A percentile compares a stretch with the other conserved stretches of the same genome.
Conservation (phyloP, 2,329 filamentous ascomycete species). For the Clarireedia hainanense region DNA sequence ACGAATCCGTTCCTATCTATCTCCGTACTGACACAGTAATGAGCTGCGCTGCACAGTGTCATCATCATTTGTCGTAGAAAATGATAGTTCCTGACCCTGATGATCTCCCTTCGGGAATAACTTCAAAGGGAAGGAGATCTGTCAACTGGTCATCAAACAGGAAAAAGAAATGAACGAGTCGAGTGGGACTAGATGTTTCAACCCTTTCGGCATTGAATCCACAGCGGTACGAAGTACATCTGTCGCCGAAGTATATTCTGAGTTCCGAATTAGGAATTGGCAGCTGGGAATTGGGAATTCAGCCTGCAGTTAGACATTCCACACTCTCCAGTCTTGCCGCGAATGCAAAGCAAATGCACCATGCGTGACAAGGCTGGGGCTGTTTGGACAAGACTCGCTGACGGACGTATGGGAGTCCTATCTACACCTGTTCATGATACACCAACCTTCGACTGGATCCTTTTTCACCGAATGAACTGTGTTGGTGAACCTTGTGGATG, state of each 20-base stretch:
- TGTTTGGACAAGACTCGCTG: not conserved
- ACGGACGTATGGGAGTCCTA: not conserved
- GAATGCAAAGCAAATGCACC: too few relatives aligned
- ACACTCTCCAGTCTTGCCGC: too few relatives aligned
- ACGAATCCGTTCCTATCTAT: too few relatives aligned
- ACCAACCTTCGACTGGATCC: not conserved
- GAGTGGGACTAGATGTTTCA: not conserved
- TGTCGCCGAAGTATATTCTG: too few relatives aligned
- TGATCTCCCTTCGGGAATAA: not conserved
- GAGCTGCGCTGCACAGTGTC: not conserved
- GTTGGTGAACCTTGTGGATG: not conserved
- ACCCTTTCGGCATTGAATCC: too few relatives aligned
- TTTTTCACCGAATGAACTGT: not conserved
- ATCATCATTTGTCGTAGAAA: not conserved
- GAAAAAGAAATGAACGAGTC: not conserved
- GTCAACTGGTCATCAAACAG: not conserved
- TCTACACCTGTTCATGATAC: not conserved
- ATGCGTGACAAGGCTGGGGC: too few relatives aligned
- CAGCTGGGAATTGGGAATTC: too few relatives aligned
- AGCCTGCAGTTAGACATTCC: too few relatives aligned
- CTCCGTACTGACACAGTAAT: not conserved
- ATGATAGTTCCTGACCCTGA: not conserved
- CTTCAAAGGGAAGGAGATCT: not conserved
- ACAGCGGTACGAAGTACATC: too few relatives aligned
- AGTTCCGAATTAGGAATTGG: too few relatives aligned